A percentile compares a stretch with the other conserved stretches of the same genome.
These are phyloP conservation scores for Wickerhamiella galacta DNA, from an alignment of 805 yeast genomes.

Conservation along the genomic window DNA sequence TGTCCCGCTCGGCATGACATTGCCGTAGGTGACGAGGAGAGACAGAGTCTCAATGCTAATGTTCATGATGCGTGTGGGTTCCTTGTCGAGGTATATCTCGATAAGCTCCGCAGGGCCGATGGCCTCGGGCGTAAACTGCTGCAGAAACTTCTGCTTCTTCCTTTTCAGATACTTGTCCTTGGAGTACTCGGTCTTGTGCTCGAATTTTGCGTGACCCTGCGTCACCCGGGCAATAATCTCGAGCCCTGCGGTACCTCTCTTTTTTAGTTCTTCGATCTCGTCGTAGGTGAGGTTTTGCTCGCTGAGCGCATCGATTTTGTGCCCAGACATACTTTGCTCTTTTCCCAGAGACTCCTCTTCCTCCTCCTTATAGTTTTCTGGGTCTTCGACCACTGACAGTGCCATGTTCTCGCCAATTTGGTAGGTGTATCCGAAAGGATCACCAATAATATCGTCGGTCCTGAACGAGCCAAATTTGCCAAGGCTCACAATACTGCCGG, in stretches of 20 bases:
- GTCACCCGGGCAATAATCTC: slow-evolving; percentile 69
- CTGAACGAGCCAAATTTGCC: slow-evolving; percentile 87
- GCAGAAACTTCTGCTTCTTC: slow-evolving; percentile 78
- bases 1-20: slow-evolving; percentile 76
- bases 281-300: slow-evolving; percentile 57
- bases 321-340: slow-evolving; percentile 51
- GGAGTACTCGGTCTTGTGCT: slow-evolving; percentile 73
- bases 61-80: slow-evolving; percentile 53
- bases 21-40: slow-evolving; percentile 56
- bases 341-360: slow-evolving; percentile 22
- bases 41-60: slow-evolving; percentile 77
- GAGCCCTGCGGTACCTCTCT: slow-evolving; percentile 54
- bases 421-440: slow-evolving; percentile 75
- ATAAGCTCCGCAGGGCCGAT: slow-evolving; percentile 55
- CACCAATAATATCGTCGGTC: slow-evolving; percentile 61
- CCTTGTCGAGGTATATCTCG: slow-evolving; percentile 63
- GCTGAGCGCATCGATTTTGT: slow-evolving; percentile 44
- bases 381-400: slow-evolving; percentile 17
- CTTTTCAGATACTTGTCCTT: slow-evolving; percentile 85
- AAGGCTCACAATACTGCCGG: slow-evolving; percentile 44
- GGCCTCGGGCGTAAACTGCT: slow-evolving; percentile 69
- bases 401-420: slow-evolving; percentile 46
- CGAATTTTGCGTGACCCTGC: slow-evolving; percentile 70
- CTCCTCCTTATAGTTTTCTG: slow-evolving; percentile 18
- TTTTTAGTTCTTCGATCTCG: slow-evolving; percentile 76